Evolutionary conservation across 768 basidiomycete genomes (phyloP), one percentile per base, ranked within the genome.

Genomic region (Collybia sp.): DNA sequence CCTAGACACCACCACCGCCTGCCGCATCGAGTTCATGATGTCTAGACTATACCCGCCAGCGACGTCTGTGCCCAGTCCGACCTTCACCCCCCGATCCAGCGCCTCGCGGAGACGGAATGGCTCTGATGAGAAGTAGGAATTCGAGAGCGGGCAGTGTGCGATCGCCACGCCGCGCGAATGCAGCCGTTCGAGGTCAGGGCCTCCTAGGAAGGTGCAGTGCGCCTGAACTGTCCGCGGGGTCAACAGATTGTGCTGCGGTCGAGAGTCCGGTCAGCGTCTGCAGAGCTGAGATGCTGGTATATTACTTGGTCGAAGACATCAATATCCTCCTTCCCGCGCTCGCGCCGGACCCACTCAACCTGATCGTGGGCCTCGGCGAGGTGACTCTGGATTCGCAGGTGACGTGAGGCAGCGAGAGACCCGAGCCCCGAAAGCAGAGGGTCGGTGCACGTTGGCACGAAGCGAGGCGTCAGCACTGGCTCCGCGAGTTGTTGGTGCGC

Each of bases 71-170:
- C 93, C 93, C 1, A 95, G 75, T 0, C 92, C 93, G 10, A 94
- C 79, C 19, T 71, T 75, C 25, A 92, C 80, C 0, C 73, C 75
- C 20, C 61, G 63, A 37, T 75, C 64, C 30, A 93, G 67, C 3
- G 88, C 88, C 60, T 91, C 88, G 30, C 82, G 79, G 30, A 88
- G 66, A 2, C 72, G 76, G 57, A 90, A 84, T 1, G 83, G 79
- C 44, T 76, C 68, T 11, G 80, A 75, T 0, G 88, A 92, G 63
- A 94, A 92, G 64, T 94, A 95, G 2, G 79, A 75, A 58, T 95
- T 94, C 0, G 91, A 93, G 11, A 95, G 70, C 0, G 93, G 93
- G 61, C 93, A 95, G 54, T 92, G 89, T 0, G 92, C 88, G 16
- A 94, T 70, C 1, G 87, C 72, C 1, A 83, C 79, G 12, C 80